Conservation (phyloP, 2,329 filamentous ascomycete genomes). For the Neonectria ditissima region DNA sequence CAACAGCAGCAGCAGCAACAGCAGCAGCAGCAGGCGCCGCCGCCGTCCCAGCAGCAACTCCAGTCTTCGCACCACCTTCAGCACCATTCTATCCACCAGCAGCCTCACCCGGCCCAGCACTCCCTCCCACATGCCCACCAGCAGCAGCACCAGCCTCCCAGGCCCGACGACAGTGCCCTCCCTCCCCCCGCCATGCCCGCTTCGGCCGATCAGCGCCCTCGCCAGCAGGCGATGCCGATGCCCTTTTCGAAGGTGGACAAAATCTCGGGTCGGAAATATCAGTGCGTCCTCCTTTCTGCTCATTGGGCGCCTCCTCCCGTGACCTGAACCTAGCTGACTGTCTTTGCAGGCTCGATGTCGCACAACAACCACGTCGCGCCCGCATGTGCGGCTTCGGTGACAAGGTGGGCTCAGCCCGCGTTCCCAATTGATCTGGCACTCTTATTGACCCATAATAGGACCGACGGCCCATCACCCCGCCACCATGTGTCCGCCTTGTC, state of each 20-base stretch:
- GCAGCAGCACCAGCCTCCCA: constrained; percentile 37
- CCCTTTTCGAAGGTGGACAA: constrained; percentile 52
- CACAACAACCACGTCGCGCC: constrained; percentile 91
- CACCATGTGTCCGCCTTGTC: constrained; percentile 87
- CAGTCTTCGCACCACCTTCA: constrained; percentile 28
- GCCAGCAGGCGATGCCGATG: constrained; percentile 37
- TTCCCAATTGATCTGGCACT: background rate
- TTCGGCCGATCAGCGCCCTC: constrained; percentile 31
- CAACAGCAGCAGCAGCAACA: constrained; percentile 34
- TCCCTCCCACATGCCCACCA: constrained; percentile 41
- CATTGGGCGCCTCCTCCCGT: background rate
- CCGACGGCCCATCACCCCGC: constrained; percentile 93
- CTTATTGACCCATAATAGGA: constrained; percentile 67
- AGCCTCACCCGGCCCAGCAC: constrained; percentile 41
- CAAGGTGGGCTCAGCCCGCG: constrained; percentile 73
- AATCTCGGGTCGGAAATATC: constrained; percentile 50
- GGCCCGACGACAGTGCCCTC: constrained; percentile 39
- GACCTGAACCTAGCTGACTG: constrained; percentile 31
- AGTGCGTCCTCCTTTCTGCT: constrained; percentile 41
- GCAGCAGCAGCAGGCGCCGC: constrained; percentile 34
- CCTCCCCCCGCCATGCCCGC: constrained; percentile 33
- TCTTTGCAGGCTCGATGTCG: constrained; percentile 73
- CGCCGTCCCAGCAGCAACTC: constrained; percentile 18
- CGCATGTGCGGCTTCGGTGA: constrained; percentile 99
- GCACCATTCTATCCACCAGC: constrained; percentile 40